Evolutionary conservation across 106 monocot genomes (phyloP), one percentile per base, ranked within the genome.

Genomic region (Phalaenopsis equestris): DNA sequence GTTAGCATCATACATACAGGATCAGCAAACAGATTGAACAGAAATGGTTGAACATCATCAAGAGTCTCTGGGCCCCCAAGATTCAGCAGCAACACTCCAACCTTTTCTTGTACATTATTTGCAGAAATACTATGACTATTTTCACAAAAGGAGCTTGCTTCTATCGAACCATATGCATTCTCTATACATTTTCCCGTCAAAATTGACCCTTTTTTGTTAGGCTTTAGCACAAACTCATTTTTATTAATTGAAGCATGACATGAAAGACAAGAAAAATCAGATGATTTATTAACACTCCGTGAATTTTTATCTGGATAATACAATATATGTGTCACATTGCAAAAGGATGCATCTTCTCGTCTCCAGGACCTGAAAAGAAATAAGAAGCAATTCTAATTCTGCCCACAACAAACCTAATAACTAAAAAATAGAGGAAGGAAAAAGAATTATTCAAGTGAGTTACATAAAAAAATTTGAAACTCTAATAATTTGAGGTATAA

Each of bases 11-110:
- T 23, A 80, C 87, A 55, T 94, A 98, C 98, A 77, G 98, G 98
- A 55, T 98, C 98, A 5, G 98, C 85, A 80, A 98, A 98, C 49
- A 98, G 94, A 86, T 98, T 98, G 76, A 94, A 98, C 73, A 98
- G 83, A 84, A 98, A 98, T 46, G 98, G 98, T 64, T 98, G 98
- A 82, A 98, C 98, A 82, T 94, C 98, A 7, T 94, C 94, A 23
- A 98, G 94, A 14, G 98, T 98, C 81, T 98, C 98, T 18, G 98
- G 98, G 64, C 98, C 98, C 55, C 98, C 94, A 65, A 98, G 92
- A 87, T 98, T 98, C 70, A 98, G 89, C 72, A 98, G 75, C 65
- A 98, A 79, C 12, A 98, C 98, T 67, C 98, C 98, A 78, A 98
- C 81, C 42, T 90, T 93, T 77, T 94, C 98, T 88, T 83, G 75